Conservation (phyloP, 1,139 yeast species). For the Yamadazyma siamensis region DNA sequence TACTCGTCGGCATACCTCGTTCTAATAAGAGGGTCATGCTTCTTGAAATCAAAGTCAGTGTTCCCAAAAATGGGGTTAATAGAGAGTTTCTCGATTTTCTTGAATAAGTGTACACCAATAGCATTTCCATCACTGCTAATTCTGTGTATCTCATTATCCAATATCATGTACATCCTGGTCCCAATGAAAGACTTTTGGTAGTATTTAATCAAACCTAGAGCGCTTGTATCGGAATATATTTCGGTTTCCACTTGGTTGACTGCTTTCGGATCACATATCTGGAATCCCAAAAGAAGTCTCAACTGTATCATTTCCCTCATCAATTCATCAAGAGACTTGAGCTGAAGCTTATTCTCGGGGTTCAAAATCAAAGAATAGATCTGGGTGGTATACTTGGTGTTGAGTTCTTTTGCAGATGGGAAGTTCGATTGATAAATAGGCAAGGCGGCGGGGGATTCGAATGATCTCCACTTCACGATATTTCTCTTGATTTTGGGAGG, state of each 20-base stretch:
- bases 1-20: slow-evolving; percentile 76
- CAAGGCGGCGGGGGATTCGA: slow-evolving; percentile 88
- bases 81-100: slow-evolving; percentile 17
- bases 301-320: slow-evolving; percentile 86
- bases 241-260: slow-evolving; percentile 66
- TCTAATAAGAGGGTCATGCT: slow-evolving; percentile 58
- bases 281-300: slow-evolving; percentile 83
- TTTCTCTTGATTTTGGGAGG: slow-evolving; percentile 66
- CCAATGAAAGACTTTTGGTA: slow-evolving; percentile 46
- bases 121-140: slow-evolving; percentile 69
- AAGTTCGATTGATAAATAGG: slow-evolving; percentile 79
- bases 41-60: slow-evolving; percentile 20
- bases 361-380: slow-evolving; percentile 62
- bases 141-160: slow-evolving; percentile 83
- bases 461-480: slow-evolving; percentile 85
- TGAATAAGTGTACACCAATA: slow-evolving; percentile 75
- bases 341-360: slow-evolving; percentile 48
- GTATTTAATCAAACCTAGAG: slow-evolving; percentile 41
- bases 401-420: slow-evolving; percentile 67
- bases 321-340: slow-evolving; percentile 56
- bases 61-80: slow-evolving; percentile 16
- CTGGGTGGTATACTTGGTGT: slow-evolving; percentile 58
- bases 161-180: slow-evolving; percentile 64
- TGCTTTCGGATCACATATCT: slow-evolving; percentile 70
- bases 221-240: slow-evolving; percentile 56